Conservation (phyloP, 768 basidiomycete species). For the Suillus occidentalis region DNA sequence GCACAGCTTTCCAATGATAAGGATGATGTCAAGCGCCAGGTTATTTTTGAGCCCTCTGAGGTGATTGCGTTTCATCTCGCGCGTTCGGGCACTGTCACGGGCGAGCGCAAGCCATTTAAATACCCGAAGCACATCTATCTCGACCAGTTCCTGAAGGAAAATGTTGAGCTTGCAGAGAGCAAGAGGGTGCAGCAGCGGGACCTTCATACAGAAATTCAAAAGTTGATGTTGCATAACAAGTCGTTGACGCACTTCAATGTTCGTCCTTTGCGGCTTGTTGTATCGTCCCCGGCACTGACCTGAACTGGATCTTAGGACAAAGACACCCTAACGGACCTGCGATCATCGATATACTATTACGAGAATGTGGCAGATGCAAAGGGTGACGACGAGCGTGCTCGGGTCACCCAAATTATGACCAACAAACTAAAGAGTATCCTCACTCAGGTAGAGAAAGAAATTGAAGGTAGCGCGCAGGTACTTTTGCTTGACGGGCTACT, state of each 20-base stretch:
- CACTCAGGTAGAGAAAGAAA: constrained; percentile 48
- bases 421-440: constrained; percentile 55
- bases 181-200: constrained; percentile 37
- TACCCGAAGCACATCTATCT: constrained; percentile 70
- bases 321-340: constrained; percentile 63
- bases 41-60: constrained; percentile 64
- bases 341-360: constrained; percentile 66
- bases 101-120: constrained; percentile 40
- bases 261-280: constrained; percentile 21
- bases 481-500: neutral
- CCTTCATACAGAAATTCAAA: constrained; percentile 48
- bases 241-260: constrained; percentile 58
- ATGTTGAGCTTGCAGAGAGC: constrained; percentile 42
- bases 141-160: constrained; percentile 68
- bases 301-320: constrained; percentile 43
- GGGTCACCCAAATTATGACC: constrained; percentile 42
- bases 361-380: constrained; percentile 59
- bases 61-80: constrained; percentile 58
- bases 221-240: constrained; percentile 45
- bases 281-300: neutral
- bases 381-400: constrained; percentile 47
- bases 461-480: constrained; percentile 43
- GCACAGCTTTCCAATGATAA: constrained; percentile 33
- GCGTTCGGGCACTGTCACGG: constrained; percentile 25
- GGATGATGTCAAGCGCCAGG: constrained; percentile 41